Base-by-base conservation (phyloP, 2,329 filamentous ascomycete species). In the Venturia oleaginea region DNA sequence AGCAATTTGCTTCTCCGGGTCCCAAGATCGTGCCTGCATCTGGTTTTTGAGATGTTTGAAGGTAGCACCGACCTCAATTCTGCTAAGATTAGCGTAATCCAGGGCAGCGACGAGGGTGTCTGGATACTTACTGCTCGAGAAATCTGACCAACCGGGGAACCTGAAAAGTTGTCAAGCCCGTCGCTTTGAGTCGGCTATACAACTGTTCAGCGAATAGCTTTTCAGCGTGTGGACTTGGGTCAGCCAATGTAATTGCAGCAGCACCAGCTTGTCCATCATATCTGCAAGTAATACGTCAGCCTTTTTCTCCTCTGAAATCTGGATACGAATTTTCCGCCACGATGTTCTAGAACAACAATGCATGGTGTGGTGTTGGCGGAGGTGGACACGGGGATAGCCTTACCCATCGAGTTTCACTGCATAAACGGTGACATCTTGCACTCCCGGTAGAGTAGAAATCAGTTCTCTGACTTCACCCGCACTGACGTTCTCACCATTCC, bases 401-500 rank as follows among this genome's bases (percentile, higher is more conserved):
- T 38, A 62, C 54, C 73, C 72, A 54, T 66, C 67, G 19, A 81
- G 68, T 55, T 76, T 76, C 19, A 79, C 68, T 7, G 77, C 78
- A 67, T 77, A 79, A 1, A 80, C 77, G 17, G 78, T 74, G 5
- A 77, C 77, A 70, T 80, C 78, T 48, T 74, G 71, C 10, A 79
- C 74, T 4, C 71, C 75, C 1, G 72, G 69, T 54, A 79, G 72
- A 27, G 71, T 70, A 51, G 76, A 76, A 55, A 79, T 76, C 68
- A 78, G 76, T 66, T 79, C 77, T 60, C 76, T 70, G 32, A 80
- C 74, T 66, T 80, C 78, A 0, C 77, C 77, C 0, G 78, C 77
- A 61, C 75, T 77, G 4, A 80, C 78, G 61, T 80, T 80, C 71
- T 80, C 78, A 1, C 77, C 77, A 66, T 79, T 82, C 81, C 81